Percentiles rank a stretch among this genome's conserved stretches.
phyloP scores from a whole-genome alignment of 2,329 filamentous ascomycete genomes.

The Xylariaceae sp. region DNA sequence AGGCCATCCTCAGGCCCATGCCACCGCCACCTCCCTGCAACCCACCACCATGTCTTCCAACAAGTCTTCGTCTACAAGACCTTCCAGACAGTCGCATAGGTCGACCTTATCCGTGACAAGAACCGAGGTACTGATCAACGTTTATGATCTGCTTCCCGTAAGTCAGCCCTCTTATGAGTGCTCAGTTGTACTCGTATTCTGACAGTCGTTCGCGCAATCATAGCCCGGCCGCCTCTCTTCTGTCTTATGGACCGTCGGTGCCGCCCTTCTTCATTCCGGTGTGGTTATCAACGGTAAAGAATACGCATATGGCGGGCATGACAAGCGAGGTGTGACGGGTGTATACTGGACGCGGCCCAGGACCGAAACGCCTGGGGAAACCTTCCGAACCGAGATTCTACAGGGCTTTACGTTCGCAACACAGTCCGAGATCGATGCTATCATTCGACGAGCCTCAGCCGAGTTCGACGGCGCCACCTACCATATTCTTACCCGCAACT shows the following conservation, averaged over 20 bases:
- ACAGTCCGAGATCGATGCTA: conserved; percentile 64
- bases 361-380: conserved; percentile 70
- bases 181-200: not conserved
- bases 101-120: conserved; percentile 66
- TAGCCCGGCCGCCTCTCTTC: conserved; percentile 72
- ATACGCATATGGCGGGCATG: conserved; percentile 82
- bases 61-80: conserved; percentile 38
- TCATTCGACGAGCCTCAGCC: conserved; percentile 64
- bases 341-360: conserved; percentile 78
- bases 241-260: conserved; percentile 71
- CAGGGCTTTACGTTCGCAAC: conserved; percentile 74
- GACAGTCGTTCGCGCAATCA: conserved; percentile 1
- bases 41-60: conserved; percentile 41
- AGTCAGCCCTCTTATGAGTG: conserved; percentile 20
- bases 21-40: conserved; percentile 20
- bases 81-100: conserved; percentile 46
- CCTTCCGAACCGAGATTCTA: conserved; percentile 68
- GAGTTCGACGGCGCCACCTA: conserved; percentile 73
- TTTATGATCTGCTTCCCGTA: conserved; percentile 74
- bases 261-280: conserved; percentile 75
- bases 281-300: conserved; percentile 76
- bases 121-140: conserved; percentile 70
- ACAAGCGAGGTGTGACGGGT: conserved; percentile 64
- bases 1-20: not conserved
- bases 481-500: conserved; percentile 78